Evolutionary conservation across 108 stramenopile species (phyloP), one percentile per base, ranked within the genome.

Genomic region (Stephanodiscus minutulus): DNA sequence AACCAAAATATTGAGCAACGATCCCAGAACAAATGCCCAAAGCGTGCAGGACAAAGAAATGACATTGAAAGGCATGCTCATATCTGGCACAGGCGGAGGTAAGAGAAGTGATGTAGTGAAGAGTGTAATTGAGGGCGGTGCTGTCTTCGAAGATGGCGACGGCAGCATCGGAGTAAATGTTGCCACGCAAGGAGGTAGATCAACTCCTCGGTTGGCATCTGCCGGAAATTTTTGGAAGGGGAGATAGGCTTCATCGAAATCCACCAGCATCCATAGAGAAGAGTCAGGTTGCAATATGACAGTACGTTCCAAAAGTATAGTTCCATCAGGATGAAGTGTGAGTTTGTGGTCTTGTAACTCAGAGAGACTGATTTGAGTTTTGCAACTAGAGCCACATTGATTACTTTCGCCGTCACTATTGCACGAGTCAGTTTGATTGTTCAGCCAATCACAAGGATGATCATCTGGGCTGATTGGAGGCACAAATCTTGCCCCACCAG

Each of bases 11-110:
- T 93, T 95, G 22, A 97, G 57, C 43, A 91, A 55, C 1, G 93
- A 89, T 13, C 97, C 97, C 39, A 96, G 58, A 36, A 95, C 73
- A 61, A 96, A 96, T 10, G 94, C 94, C 68, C 91, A 87, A 28
- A 96, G 52, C 15, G 90, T 95, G 61, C 93, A 94, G 18, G 87
- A 86, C 28, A 97, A 53, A 27, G 91, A 90, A 43, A 96, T 84
- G 52, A 97, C 97, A 82, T 97, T 97, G 79, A 96, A 97, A 12
- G 95, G 95, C 97, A 97, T 97, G 72, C 90, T 92, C 88, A 95
- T 86, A 77, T 97, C 97, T 7, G 95, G 95, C 56, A 93, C 85
- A 0, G 95, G 95, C 56, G 91, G 89, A 18, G 90, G 65, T 3
- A 95, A 20, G 9, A 95, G 58, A 17, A 89, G 46, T 0, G 89